Evolutionary conservation across 139 green algal species (phyloP), one percentile per base, ranked within the genome.

Genomic region (Chlamydomonas incerta): DNA sequence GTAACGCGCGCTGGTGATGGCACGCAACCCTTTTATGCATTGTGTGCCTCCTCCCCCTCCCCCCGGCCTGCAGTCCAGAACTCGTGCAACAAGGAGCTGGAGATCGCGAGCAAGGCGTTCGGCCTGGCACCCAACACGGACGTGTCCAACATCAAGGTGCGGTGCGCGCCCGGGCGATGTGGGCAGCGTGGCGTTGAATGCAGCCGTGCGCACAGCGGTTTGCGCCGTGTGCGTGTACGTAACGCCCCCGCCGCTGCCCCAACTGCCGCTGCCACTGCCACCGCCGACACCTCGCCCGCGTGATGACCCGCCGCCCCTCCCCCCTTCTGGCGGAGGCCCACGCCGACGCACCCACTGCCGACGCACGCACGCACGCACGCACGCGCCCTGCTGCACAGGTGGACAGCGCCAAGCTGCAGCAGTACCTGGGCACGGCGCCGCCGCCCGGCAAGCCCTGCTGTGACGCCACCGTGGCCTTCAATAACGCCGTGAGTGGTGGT

Each of bases 101-200:
- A 85, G 66, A 21, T 68, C 0, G 79, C 66, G 0, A 69, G 47
- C 66, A 76, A 67, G 47, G 79, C 79, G 6, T 75, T 85, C 24
- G 79, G 79, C 33, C 79, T 85, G 2, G 57, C 24, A 33, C 79
- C 79, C 47, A 85, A 31, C 34, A 55, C 79, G 9, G 66, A 75
- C 65, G 11, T 85, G 47, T 68, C 47, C 79, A 57, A 5, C 29
- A 85, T 85, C 79, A 55, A 85, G 79, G 79, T 75, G 18, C 33
- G 28, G n/a, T n/a, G n/a, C n/a, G n/a, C n/a, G n/a, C n/a, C n/a
- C n/a, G n/a, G n/a, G n/a, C n/a, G n/a, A n/a, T n/a, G n/a, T n/a
- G n/a, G n/a, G n/a, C n/a, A n/a, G n/a, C n/a, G n/a, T n/a, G n/a
- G n/a, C n/a, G n/a, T n/a, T n/a, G n/a, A n/a, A n/a, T n/a, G n/a